phyloP scores from a whole-genome alignment of 2,329 filamentous ascomycete genomes.

The Colletotrichum truncatum region DNA sequence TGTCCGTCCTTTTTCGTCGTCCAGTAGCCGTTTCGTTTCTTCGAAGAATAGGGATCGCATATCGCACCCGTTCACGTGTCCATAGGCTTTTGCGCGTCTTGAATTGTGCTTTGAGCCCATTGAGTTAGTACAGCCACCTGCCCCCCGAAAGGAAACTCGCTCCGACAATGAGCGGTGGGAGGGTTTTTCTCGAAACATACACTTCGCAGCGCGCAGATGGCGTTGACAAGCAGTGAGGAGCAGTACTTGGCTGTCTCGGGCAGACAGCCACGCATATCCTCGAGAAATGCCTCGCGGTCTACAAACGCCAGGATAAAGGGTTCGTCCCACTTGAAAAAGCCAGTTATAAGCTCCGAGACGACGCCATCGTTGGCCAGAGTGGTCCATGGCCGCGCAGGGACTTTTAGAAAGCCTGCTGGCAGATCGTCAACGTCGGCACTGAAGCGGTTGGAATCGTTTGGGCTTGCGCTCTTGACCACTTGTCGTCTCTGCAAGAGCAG shows the following conservation, averaged over 20 bases:
- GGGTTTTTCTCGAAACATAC: not conserved
- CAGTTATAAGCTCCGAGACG: not conserved
- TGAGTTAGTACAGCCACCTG: not conserved
- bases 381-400: not conserved
- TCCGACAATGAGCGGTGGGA: no score
- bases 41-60: slow-evolving; percentile 33
- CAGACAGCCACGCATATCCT: not conserved
- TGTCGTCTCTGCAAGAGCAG: not conserved
- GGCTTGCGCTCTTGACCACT: not conserved
- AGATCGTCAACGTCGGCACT: not conserved
- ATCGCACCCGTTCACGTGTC: slow-evolving; percentile 25
- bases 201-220: not conserved
- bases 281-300: not conserved
- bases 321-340: not conserved
- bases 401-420: not conserved
- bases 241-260: not conserved
- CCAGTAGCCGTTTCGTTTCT: slow-evolving; percentile 36
- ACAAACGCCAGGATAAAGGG: not conserved
- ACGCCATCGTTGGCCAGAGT: not conserved
- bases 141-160: no score
- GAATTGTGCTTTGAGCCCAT: slow-evolving; percentile 30
- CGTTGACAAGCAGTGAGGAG: not conserved
- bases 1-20: slow-evolving; percentile 31
- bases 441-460: not conserved
- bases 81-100: slow-evolving; percentile 31